Base-by-base conservation (phyloP, 768 basidiomycete genomes). In the Psilocybe subaeruginosa region DNA sequence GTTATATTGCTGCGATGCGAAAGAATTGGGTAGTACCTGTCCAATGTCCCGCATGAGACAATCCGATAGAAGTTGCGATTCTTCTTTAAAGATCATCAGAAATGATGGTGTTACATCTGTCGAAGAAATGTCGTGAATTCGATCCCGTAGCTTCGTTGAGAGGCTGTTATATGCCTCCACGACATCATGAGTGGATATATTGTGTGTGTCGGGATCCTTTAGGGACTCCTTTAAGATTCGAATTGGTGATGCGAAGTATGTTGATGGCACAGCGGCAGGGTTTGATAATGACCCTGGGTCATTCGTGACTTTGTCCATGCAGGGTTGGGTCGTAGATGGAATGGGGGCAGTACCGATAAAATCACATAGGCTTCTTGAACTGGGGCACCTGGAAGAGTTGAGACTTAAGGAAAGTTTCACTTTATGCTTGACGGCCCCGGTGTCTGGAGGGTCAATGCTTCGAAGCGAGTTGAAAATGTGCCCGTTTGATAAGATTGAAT, bases 151-250 rank as follows among this genome's bases (percentile, higher is more conserved):
- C 29, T 83, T 79, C 30, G 71, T 70, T 0, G 80, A 79, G 46
- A 90, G 76, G 0, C 79, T 75, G 63, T 73, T 76, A 66, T 90
- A 90, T 9, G 89, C 86, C 68, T 91, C 87, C 43, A 80, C 73
- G 60, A 90, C 72, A 70, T 87, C 86, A 64, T 86, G 84, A 29
- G 75, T 59, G 0, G 81, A 76, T n/a, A 83, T 71, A 33, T 70
- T 67, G 37, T 75, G 70, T 41, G 58, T 63, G 6, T 74, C 71
- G 1, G 70, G 68, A 27, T 80, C 75, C n/a, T 74, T 69, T 27
- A 79, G 64, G 3, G 85, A 84, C 61, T 80, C 78, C 8, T 77
- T 56, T 41, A 89, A 76, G 9, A 81, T 82, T 48, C 77, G 72
- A 14, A 85, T 64, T 46, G 82, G 75, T 1, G 85, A 82, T 23